These are phyloP conservation scores for Amphichorda felina DNA, from an alignment of 2,329 filamentous ascomycete species.

Conservation along the genomic window DNA sequence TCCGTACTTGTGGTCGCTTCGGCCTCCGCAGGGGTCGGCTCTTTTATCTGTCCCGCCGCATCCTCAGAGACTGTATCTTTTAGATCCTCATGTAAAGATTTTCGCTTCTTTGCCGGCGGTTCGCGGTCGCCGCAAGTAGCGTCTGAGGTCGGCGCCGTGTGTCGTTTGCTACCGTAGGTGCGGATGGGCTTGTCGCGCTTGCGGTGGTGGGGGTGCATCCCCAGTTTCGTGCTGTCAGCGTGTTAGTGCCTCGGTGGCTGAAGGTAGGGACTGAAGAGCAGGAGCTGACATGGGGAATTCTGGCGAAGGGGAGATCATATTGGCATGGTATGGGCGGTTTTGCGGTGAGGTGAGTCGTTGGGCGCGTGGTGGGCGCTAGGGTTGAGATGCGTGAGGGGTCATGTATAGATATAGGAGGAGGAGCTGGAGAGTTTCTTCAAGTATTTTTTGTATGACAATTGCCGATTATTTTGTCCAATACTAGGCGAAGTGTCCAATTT, in stretches of 20 bases:
- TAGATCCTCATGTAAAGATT: conserved; percentile 1
- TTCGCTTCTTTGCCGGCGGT: conserved; percentile 13
- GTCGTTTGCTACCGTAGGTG: conserved; percentile 27
- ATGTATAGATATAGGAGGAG: no score
- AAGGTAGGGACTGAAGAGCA: background rate
- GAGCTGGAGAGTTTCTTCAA: no score
- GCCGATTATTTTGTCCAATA: no score
- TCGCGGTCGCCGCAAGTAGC: conserved; percentile 8
- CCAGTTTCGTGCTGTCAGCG: conserved; percentile 18
- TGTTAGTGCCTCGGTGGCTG: no score
- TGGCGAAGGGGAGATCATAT: conserved; percentile 12
- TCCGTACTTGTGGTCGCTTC: background rate
- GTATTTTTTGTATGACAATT: no score
- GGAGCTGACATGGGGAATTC: conserved; percentile 15
- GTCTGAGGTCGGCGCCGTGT: conserved; percentile 10
- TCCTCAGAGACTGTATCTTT: background rate
- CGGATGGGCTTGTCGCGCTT: conserved; percentile 21
- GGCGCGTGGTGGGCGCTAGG: no score
- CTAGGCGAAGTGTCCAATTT: no score
- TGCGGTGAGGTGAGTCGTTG: no score
- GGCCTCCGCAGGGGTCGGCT: background rate
- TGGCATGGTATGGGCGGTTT: conserved; percentile 3
- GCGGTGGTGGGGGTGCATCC: conserved; percentile 11
- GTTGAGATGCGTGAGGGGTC: no score
- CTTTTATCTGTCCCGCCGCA: background rate